Conservation (phyloP, 345 rosid species). For the Populus ilicifolia region DNA sequence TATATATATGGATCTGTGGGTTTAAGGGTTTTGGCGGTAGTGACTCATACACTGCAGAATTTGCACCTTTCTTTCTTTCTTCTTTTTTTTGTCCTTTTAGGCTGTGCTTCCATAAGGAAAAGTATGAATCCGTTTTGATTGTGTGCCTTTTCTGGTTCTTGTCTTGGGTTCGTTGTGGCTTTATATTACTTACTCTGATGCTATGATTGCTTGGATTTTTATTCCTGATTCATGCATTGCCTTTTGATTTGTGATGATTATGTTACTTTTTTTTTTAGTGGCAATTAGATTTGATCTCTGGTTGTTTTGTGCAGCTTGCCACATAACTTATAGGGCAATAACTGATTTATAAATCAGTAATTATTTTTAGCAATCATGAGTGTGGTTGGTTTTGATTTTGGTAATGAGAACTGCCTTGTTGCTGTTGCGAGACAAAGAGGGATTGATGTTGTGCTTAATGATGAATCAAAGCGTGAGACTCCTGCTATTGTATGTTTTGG, state of each 20-base stretch:
- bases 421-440: constrained; percentile 99
- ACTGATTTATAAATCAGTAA: constrained; percentile 9
- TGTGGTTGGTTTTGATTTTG: constrained; percentile 95
- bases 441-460: constrained; percentile 94
- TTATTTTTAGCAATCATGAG: constrained; percentile 54
- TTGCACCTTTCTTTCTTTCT: too few relatives aligned
- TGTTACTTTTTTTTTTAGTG: not conserved
- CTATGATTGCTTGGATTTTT: not conserved
- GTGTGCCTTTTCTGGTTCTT: not conserved
- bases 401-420: constrained; percentile 91
- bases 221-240: not conserved
- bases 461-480: constrained; percentile 98
- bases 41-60: not conserved
- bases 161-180: not conserved
- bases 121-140: not conserved
- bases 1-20: not conserved
- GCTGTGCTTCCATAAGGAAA: not conserved
- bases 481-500: constrained; percentile 94
- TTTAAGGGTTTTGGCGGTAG: not conserved
- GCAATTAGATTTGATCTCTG: not conserved
- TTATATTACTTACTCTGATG: not conserved
- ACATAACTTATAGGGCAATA: not conserved
- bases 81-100: too few relatives aligned
- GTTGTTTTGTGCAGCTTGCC: constrained; percentile 1
- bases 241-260: not conserved